Evolutionary conservation across 75 land plant species (phyloP), one percentile per base, ranked within the genome.

Genomic region (Sequoiadendron giganteum): DNA sequence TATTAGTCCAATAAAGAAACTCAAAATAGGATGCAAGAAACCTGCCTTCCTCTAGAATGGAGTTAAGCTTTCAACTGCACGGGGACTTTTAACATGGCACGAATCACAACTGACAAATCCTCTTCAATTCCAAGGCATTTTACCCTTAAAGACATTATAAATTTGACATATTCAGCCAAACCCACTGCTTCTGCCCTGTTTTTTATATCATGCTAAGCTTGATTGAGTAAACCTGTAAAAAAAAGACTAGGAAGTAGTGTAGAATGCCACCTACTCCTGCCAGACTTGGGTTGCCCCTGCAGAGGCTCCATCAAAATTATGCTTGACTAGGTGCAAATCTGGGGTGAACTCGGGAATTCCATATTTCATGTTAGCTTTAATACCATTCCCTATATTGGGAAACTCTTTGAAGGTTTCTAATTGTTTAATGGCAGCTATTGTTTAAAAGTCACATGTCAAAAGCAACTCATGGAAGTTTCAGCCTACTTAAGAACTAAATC

Each of bases 401-500:
- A 65, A 65, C n/a, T 65, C 30, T 65, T 40, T 79, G 7, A 79
- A 39, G 19, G 6, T 19, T 39, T 39, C 45, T 40, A 79, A 79
- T 18, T 19, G 15, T 36, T 36, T 77, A 3, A 32, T 77, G 80
- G 80, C 8, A 77, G 10, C 80, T 38, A 19, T 40, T 79, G n/a
- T 42, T 79, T 39, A 42, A 79, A 19, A 19, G 45, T 19, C 45
- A 40, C 45, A 18, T 40, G 25, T 1, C 21, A 36, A 18, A 79
- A 40, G 39, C 45, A 79, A 39, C 81, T 78, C 19, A 30, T 39
- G 14, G 19, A 19, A 19, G 10, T 36, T 78, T 78, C 18, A 79
- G 82, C 82, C 40, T 79, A 40, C 28, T 40, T 79, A 79, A 42
- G 70, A 79, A 79, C 45, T 42, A 79, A 19, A 79, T 79, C 40